Evolutionary conservation across 2,329 filamentous ascomycete species (phyloP), one percentile per base, ranked within the genome.

Genomic region (Fusarium buharicum): DNA sequence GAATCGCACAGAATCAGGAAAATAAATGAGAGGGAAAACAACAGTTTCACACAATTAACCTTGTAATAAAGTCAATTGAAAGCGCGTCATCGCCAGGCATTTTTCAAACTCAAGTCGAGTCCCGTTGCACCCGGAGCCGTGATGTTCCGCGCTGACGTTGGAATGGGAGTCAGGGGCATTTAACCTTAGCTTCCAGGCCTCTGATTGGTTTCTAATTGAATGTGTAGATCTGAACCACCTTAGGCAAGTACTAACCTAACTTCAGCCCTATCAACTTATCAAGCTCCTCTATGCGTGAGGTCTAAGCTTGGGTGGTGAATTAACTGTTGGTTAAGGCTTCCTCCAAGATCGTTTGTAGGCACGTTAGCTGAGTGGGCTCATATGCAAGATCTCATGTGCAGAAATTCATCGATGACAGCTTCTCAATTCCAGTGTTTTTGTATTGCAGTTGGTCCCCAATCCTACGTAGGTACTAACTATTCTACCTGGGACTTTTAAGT

Each of bases 131-230:
- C 62, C 63, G 62, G 63, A 52, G 40, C 63, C 48, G 62, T 34
- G 55, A 66, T 66, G 37, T 66, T 66, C 63, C 63, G 63, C 44
- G 50, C 62, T 66, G 59, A 53, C 54, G 38, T 55, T 43, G 28
- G 22, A 6, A 45, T n/a, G n/a, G 20, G 18, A 30, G 14, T 30
- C 36, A 59, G 27, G 34, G 49, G 30, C 37, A 45, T 31, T 44
- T 31, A 38, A n/a, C 12, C 18, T 20, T 39, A 8, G 33, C 18
- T 52, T 46, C 17, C 12, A 31, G 38, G 31, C 46, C 47, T 44
- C 30, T 45, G 34, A 65, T 64, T 64, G 50, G 61, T 11, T 31
- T 17, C 18, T 8, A 30, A 17, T 41, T 40, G 13, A 11, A 38
- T 24, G 27, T n/a, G 17, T 16, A 10, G 44, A 36, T 49, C 33